Evolutionary conservation across 306 rosid genomes (phyloP), one percentile per base, ranked within the genome.

Genomic region (Sicyos baderoa): DNA sequence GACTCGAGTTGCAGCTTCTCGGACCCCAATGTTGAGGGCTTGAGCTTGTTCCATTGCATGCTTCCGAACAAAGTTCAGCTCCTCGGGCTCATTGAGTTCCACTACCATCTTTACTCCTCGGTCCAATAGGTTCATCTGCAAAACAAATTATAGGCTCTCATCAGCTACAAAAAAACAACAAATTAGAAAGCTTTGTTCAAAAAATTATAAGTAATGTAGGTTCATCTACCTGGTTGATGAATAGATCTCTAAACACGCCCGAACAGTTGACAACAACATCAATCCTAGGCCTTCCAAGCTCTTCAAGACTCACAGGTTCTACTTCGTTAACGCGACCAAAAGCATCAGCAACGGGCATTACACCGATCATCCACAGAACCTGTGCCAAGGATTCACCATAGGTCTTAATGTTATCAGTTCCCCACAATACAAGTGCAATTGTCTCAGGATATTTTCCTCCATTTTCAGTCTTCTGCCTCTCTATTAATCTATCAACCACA

Each of bases 51-150:
- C 99, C 42, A 82, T 27, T 13, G 97, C 97, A 25, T 93, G 99
- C 85, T 93, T 93, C 72, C 96, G 82, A 44, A 93, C 86, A 50
- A 52, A 90, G 95, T 93, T 93, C 58, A 68, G 82, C 64, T 90
- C 96, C 27, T 54, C 81, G 9, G 97, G 97, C 79, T 93, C 99
- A 44, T 93, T 95, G n/a, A 93, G 79, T 71, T 93, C 99, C 5
- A 96, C 97, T 72, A 93, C 97, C 97, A 90, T 93, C 84, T 93
- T 93, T 72, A 93, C 96, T 37, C 95, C 99, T 73, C 99, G 83
- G 74, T 93, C 99, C 18, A 93, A 85, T 70, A 93, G 94, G 76
- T 93, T 93, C 99, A 93, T 90, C 97, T 93, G 86, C 72, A 60
- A 50, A n/a, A 80, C 59, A 45, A 78, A 9, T 22, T 0, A 6